Evolutionary conservation across 306 rosid genomes (phyloP).

Genomic region (Dalbergia cultrata): DNA sequence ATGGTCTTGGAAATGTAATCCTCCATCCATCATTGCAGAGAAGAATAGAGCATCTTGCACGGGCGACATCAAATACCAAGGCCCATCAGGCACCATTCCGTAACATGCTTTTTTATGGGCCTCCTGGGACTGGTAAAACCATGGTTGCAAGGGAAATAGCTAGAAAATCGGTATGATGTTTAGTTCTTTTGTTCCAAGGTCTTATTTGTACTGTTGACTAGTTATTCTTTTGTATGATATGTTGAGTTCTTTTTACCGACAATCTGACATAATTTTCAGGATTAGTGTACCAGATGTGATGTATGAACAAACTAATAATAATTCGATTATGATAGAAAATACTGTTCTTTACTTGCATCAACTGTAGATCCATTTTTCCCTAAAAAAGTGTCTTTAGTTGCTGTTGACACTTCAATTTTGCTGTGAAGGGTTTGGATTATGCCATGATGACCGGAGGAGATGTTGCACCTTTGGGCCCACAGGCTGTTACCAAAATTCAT

Average conservation of each 20-base stretch:
- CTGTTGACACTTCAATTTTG: conserved; percentile 34
- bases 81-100: conserved; percentile 96
- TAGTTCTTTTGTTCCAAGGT: conserved; percentile 20
- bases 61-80: conserved; percentile 95
- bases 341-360: not conserved
- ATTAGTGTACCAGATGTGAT: not conserved
- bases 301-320: conserved; percentile 14
- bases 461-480: conserved; percentile 95
- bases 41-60: conserved; percentile 93
- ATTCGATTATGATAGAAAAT: not conserved
- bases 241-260: conserved; percentile 29
- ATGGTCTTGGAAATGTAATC: conserved; percentile 73
- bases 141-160: conserved; percentile 99
- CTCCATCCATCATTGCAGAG: conserved; percentile 89
- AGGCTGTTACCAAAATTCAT: conserved; percentile 98
- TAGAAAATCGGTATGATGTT: conserved; percentile 77
- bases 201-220: conserved; percentile 24
- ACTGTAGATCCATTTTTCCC: not conserved
- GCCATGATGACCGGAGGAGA: conserved; percentile 99
- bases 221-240: conserved; percentile 28
- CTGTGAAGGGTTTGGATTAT: conserved; percentile 93
- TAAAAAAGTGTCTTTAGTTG: conserved; percentile 14
- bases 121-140: conserved; percentile 99
- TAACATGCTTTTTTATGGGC: conserved; percentile 97
- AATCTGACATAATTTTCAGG: not conserved